A percentile compares a stretch with the other conserved stretches of the same genome.
These are phyloP conservation scores for Daedaleopsis sinensis DNA, from an alignment of 768 basidiomycete genomes.

Conservation along the genomic window DNA sequence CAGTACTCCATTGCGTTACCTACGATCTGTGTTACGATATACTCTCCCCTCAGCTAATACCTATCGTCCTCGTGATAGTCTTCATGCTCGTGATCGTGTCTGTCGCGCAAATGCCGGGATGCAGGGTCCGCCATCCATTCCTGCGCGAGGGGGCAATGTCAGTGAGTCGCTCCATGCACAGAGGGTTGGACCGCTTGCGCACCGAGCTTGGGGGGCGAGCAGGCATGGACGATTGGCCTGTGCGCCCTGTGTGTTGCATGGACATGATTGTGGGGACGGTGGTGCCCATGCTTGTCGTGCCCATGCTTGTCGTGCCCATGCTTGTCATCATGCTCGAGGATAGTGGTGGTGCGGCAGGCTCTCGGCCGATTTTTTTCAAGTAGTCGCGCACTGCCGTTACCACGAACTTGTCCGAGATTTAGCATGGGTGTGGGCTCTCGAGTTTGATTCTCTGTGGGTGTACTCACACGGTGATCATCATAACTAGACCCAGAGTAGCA, in stretches of 20 bases:
- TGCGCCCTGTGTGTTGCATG: constrained; percentile 8
- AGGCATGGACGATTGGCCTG: constrained; percentile 4
- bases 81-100: constrained; percentile 34
- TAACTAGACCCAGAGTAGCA: constrained; percentile 82
- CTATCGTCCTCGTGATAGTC: constrained; percentile 21
- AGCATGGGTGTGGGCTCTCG: constrained; percentile 2
- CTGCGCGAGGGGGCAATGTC: constrained; percentile 19
- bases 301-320: constrained; percentile 1
- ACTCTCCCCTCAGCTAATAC: constrained; percentile 6
- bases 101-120: constrained; percentile 33
- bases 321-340: constrained; percentile 24
- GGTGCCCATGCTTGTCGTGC: constrained; percentile 1
- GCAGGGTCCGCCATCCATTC: constrained; percentile 39
- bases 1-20: background rate
- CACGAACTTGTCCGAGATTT: constrained; percentile 49
- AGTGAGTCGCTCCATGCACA: constrained; percentile 14
- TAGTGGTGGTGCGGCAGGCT: constrained; percentile 19
- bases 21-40: constrained; percentile 12
- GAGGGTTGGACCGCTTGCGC: constrained; percentile 15
- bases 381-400: constrained; percentile 70
- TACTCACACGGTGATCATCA: constrained; percentile 76
- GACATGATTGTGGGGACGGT: constrained; percentile 16
- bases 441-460: background rate
- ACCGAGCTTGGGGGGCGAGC: constrained; percentile 13
- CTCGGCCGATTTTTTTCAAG: constrained; percentile 54